Conservation (phyloP, 1,139 yeast species). For the Hyphopichia buzzinii region DNA sequence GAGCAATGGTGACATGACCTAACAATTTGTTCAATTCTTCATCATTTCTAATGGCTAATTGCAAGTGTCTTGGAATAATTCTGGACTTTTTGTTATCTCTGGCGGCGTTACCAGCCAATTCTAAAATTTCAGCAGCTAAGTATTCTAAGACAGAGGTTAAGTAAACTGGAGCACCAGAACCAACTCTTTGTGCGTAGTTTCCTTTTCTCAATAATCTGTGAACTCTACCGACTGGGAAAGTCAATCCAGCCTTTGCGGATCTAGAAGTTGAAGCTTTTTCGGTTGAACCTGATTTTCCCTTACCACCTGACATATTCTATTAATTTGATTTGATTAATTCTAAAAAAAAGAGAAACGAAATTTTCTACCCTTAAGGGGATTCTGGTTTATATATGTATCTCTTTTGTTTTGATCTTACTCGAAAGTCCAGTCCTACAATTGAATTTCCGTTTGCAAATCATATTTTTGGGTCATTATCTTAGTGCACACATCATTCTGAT, state of each 20-base stretch:
- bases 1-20: conserved; percentile 70
- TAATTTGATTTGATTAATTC: conserved; percentile 2
- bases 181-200: conserved; percentile 98
- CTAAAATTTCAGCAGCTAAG: conserved; percentile 94
- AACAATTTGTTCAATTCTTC: conserved; percentile 88
- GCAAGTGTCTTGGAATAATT: conserved; percentile 98
- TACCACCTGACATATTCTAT: conserved; percentile 87
- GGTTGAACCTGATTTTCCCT: conserved; percentile 94
- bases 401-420: too few relatives aligned
- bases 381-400: too few relatives aligned
- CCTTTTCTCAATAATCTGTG: conserved; percentile 97
- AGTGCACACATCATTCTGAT: not conserved
- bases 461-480: not conserved
- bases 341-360: too few relatives aligned
- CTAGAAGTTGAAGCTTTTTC: conserved; percentile 96
- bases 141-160: conserved; percentile 95
- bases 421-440: too few relatives aligned
- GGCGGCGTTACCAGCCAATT: conserved; percentile 98
- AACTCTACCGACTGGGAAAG: conserved; percentile 99
- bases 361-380: too few relatives aligned
- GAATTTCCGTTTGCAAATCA: not conserved
- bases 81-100: conserved; percentile 98
- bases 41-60: conserved; percentile 97
- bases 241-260: conserved; percentile 97
- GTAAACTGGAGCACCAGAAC: conserved; percentile 98